Evolutionary conservation across 2,329 filamentous ascomycete species (phyloP).

Genomic region (Neopestalotiopsis sp.): DNA sequence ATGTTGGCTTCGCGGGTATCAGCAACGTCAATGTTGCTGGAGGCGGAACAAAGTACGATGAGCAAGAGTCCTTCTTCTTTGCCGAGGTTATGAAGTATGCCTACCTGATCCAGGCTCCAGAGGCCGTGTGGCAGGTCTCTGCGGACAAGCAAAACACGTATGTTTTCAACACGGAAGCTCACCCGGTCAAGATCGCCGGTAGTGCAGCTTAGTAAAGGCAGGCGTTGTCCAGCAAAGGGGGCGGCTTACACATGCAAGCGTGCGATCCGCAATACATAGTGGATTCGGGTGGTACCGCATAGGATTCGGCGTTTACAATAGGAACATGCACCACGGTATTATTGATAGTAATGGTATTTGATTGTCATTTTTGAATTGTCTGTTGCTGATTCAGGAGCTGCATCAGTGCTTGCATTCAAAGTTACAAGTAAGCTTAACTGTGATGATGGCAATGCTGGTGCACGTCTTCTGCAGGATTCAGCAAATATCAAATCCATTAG

Average conservation of each 20-base stretch:
- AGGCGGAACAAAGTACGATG: slow-evolving; percentile 69
- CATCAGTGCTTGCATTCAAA: neutral
- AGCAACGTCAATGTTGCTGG: slow-evolving; percentile 66
- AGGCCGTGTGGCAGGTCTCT: slow-evolving; percentile 59
- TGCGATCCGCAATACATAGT: neutral
- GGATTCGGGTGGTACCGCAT: neutral
- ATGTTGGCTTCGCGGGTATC: slow-evolving; percentile 68
- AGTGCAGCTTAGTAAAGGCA: slow-evolving; percentile 28
- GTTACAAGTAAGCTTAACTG: neutral
- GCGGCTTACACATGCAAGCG: neutral
- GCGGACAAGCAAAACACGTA: slow-evolving; percentile 52
- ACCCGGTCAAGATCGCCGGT: slow-evolving; percentile 36
- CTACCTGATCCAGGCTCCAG: slow-evolving; percentile 72
- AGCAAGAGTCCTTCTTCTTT: slow-evolving; percentile 88
- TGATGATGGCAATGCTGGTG: neutral
- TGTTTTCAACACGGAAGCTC: slow-evolving; percentile 56
- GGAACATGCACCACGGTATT: neutral
- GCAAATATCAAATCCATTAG: neutral
- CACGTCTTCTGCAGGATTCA: neutral
- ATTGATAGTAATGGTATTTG: slow-evolving; percentile 8
- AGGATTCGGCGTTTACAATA: neutral
- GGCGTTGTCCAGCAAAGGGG: neutral
- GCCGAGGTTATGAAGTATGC: slow-evolving; percentile 87
- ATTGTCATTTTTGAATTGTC: neutral
- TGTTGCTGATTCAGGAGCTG: neutral